These are phyloP conservation scores for Aspergillus spinulosporus DNA, from an alignment of 2,329 filamentous ascomycete species.

Conservation along the genomic window DNA sequence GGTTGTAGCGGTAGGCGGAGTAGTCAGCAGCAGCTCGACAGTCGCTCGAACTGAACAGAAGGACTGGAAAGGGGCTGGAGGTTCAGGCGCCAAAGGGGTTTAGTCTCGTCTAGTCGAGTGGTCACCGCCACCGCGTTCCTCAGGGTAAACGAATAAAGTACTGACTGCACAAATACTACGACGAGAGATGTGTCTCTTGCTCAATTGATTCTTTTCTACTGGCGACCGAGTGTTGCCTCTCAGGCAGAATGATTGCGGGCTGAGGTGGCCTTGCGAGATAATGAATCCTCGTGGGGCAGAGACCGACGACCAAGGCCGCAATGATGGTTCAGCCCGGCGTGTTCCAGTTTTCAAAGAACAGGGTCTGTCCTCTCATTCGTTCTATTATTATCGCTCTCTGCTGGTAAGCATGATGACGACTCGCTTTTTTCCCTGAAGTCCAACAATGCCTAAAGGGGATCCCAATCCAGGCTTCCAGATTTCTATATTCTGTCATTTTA, in stretches of 20 bases:
- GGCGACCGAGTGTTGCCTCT: constrained; percentile 13
- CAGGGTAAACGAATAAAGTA: constrained; percentile 8
- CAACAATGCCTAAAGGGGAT: constrained; percentile 5
- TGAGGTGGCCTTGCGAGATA: constrained; percentile 15
- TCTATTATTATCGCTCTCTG: constrained; percentile 10
- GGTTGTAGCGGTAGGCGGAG: constrained; percentile 7
- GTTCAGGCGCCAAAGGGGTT: constrained; percentile 19
- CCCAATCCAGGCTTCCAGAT: constrained; percentile 19
- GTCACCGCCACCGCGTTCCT: constrained; percentile 22
- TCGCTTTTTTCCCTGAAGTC: neutral
- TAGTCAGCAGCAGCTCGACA: constrained; percentile 9
- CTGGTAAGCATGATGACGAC: constrained; percentile 7
- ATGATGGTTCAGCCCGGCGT: constrained; percentile 20
- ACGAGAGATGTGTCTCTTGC: neutral
- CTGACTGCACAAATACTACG: neutral
- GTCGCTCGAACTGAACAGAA: constrained; percentile 4
- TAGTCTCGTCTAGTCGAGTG: constrained; percentile 18
- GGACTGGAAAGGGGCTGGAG: constrained; percentile 7
- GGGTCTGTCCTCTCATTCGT: constrained; percentile 14
- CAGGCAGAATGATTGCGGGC: constrained; percentile 21
- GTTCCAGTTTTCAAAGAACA: constrained; percentile 23
- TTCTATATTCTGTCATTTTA: constrained; percentile 7
- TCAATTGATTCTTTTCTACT: neutral
- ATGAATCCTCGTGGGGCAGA: constrained; percentile 30
- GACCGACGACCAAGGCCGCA: constrained; percentile 18